Conservation (phyloP, 192 early-diverging fungal genomes). For the Gryganskiella cystojenkinii region DNA sequence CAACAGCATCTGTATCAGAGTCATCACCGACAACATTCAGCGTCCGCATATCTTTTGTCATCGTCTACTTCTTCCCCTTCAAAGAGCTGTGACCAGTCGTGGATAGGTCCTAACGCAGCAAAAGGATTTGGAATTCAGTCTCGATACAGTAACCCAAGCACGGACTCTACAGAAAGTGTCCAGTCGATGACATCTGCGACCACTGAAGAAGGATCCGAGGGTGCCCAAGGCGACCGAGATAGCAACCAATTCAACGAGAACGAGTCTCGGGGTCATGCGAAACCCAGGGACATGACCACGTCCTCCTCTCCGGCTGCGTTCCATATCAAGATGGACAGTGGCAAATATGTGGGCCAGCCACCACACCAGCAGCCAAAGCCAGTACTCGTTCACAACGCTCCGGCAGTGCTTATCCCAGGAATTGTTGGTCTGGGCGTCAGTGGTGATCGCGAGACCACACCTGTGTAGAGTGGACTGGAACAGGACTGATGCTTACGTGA, state of each 20-base stretch:
- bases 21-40: slow-evolving; percentile 26
- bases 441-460: too few species aligned
- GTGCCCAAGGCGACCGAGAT: too few species aligned
- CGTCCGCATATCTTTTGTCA: background rate
- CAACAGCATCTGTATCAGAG: background rate
- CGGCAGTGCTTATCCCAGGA: background rate
- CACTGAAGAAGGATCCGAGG: too few species aligned
- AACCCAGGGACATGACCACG: background rate
- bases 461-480: too few species aligned
- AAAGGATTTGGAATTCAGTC: too few species aligned
- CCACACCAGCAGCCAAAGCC: slow-evolving; percentile 4
- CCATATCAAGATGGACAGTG: slow-evolving; percentile 42
- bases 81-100: background rate
- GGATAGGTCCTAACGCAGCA: too few species aligned
- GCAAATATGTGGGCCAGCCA: slow-evolving; percentile 30
- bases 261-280: background rate
- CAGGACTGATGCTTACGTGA: too few species aligned
- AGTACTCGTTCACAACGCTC: background rate
- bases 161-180: background rate
- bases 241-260: too few species aligned
- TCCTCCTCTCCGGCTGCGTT: background rate
- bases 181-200: too few species aligned
- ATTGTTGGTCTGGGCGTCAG: background rate
- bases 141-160: too few species aligned
- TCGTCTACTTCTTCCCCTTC: slow-evolving; percentile 7